Base-by-base conservation (phyloP, 2,329 filamentous ascomycete genomes). In the Cladosporium sp. region DNA sequence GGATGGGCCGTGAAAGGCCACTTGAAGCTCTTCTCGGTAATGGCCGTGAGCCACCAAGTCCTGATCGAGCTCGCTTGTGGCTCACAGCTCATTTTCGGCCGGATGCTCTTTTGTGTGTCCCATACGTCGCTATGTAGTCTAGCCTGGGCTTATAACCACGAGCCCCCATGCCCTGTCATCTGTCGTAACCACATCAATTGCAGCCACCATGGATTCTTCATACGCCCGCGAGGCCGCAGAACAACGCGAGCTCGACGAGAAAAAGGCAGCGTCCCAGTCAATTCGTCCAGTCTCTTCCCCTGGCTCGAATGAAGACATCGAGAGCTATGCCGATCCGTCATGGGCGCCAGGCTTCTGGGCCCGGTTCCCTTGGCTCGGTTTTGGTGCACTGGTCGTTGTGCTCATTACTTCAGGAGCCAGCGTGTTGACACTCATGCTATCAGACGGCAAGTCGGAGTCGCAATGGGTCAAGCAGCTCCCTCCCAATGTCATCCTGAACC, bases 301-400 rank as follows among this genome's bases (percentile, higher is more conserved):
- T 5, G 29, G 29, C 16, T 49, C 44, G 16, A 37, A 52, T 21
- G 59, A 50, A 29, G 37, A 35, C 23, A 26, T 33, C 35, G 59
- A 62, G 44, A 52, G 44, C 23, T 35, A 21, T 53, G 59, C 44
- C 31, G 59, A 62, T 33, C 44, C 59, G 14, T 49, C 59, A 52
- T 69, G 67, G 67, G 63, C 52, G 46, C 66, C 67, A 33, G 67
- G 67, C 18, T 66, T 65, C 44, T 53, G 53, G 61, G 65, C 65
- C 40, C 63, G 70, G 7, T 70, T 71, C 44, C 70, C 69, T 11
- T 67, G 67, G 66, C 65, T 69, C 11, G 71, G 69, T 2, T 67
- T 68, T 40, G 67, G 61, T 12, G 67, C 71, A 14, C 59, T 72
- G 5, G 37, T 68, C 14, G 61, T 66, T 8, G 65, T 72, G 14